Evolutionary conservation across 1,139 yeast genomes (phyloP), one percentile per base, ranked within the genome.

Genomic region (Citeromyces hawaiiensis): DNA sequence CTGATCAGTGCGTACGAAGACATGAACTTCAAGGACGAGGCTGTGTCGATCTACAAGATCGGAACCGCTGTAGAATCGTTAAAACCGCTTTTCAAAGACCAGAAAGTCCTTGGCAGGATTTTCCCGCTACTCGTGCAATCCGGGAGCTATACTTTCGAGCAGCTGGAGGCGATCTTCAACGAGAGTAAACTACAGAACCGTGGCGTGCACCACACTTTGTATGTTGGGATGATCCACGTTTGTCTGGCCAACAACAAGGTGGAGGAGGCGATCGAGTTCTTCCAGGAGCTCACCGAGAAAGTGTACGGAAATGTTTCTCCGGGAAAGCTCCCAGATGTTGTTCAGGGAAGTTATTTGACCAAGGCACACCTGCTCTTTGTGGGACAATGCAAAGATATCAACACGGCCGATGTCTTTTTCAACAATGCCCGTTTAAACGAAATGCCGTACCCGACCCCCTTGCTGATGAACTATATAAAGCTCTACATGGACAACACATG

Each of bases 321-420:
- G 13, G 45, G 52, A 52, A 58, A 50, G 54, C 44, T 52, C 56
- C 59, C 50, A 15, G 48, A 46, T 37, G 49, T 51, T n/a, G 39
- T 47, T 4, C 45, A 50, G 31, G 48, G 48, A 25, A 66, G 74
- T 42, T 67, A 73, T 41, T 57, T 74, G 53, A 65, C 71, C 37
- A 83, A 80, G 57, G 76, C 82, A 39, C 94, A 83, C 59, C 68
- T 81, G 46, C 70, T 83, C 2, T 86, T 87, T 52, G 79, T 87
- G 52, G 94, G 95, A 38, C 77, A 76, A 47, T 81, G 88, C 56
- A 76, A 76, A 48, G 93, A 86, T 50, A 66, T 80, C 39, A 67
- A 66, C 29, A 76, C 85, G 38, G 85, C 95, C 4, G 74, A 72
- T 51, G 72, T 75, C 39, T 83, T 83, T 52, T 86, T 81, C 54